Base-by-base conservation (phyloP, 2,329 filamentous ascomycete genomes). In the Trichoderma cornu-damae region DNA sequence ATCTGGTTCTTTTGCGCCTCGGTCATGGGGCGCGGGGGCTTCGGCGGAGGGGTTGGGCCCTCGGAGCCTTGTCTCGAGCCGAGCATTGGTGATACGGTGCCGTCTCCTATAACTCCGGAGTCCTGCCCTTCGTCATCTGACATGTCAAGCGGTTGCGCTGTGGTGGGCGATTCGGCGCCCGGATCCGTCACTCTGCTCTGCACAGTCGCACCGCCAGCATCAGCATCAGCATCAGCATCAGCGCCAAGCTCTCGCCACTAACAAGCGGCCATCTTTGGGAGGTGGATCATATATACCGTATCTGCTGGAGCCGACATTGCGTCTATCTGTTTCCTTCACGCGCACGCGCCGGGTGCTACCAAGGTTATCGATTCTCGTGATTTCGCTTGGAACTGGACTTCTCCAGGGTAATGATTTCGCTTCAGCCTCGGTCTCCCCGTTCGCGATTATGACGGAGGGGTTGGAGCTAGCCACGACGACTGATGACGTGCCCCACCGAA, bases 1-100 rank as follows among this genome's bases (percentile, higher is more conserved):
- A 84, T 83, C 73, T 93, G 88, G 47, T 90, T 91, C 76, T 96
- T 88, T 72, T 96, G 87, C 60, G 87, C 82, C 61, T 94, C 87
- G 62, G 84, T 89, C 67, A 90, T 68, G 46, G 93, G 93, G 59
- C 92, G 85, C 32, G 91, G 91, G 30, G 92, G 92, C 76, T 96
- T 95, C 38, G 88, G 81, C 11, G 91, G 91, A 22, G 86, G 73
- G 18, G 66, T 67, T 47, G 75, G 67, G 40, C 74, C 66, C 16
- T 67, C 51, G 32, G 67, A 59, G n/a, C 64, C 54, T 11, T 65
- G 66, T 43, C 65, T 61, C 34, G 69, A 59, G 34, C 30, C 34
- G 16, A 20, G 42, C 37, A 67, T 61, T 46, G 65, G 60, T 57
- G 64, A 66, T 48, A 65, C 62, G 30, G 60, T 61, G 44, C 57